Evolutionary conservation across 495 filamentous ascomycete genomes (phyloP), one percentile per base, ranked within the genome.

Genomic region (Neurospora sp.): DNA sequence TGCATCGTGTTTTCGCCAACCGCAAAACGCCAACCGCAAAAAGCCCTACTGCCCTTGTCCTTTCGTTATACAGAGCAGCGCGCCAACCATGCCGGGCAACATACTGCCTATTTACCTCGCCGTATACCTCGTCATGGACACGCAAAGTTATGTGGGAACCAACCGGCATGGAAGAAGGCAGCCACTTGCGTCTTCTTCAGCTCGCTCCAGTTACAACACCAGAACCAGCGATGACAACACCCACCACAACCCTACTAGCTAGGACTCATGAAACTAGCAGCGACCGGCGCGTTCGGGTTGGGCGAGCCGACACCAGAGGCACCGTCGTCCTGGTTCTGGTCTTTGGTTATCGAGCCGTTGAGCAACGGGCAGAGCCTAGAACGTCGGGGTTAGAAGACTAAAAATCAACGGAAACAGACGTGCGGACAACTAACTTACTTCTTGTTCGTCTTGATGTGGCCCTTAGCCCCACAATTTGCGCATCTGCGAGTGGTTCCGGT

Each of bases 371-470:
- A 98, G 76, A 97, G 91, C 79, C 93, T 93, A 84, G 72, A 20
- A 18, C 23, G 18, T 42, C 74, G 54, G 62, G 74, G 80, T 85
- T 81, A 86, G 83, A 83, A 77, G 69, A 31, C 16, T 40, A 12
- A 66, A 70, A 59, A 70, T 37, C 20, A 14, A 18, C 20, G 39
- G 11, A 31, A 39, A 38, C 48, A 5, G 41, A 38, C 10, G 41
- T 69, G 39, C 44, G 14, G 37, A 39, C 18, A 46, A 78, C 84
- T 80, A 46, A 78, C 84, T 80, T 85, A 94, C 92, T 95, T 98
- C 86, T 97, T 96, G 85, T 98, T 98, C n/a, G 94, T 98, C 82
- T 97, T 97, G 86, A 99, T 99, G 78, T 99, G 96, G 35, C 96
- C 96, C 27, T 94, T 91, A 77, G 94, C 91, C 40, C 95, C 95